These are phyloP conservation scores for Microbotryum violaceum DNA, from an alignment of 1,284 basidiomycete genomes.

Conservation along the genomic window DNA sequence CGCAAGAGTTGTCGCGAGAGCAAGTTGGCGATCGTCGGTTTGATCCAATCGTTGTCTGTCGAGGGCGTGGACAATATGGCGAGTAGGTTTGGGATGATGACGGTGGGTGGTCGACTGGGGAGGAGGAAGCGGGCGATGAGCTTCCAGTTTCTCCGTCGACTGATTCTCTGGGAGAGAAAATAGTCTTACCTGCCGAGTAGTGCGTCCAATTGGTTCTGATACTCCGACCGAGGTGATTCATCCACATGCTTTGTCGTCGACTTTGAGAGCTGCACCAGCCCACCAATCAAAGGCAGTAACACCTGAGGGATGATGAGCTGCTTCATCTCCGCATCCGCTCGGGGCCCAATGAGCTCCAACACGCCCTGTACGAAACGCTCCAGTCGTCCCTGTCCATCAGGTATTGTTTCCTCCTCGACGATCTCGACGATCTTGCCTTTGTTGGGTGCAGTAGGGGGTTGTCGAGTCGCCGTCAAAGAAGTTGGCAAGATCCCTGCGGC, in stretches of 20 bases:
- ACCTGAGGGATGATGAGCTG: slow-evolving; percentile 16
- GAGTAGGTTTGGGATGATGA: slow-evolving; percentile 10
- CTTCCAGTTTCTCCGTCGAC: neutral
- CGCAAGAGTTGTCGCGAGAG: slow-evolving; percentile 29
- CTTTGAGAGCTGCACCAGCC: slow-evolving; percentile 1
- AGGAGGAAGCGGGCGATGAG: neutral
- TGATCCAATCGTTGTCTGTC: neutral
- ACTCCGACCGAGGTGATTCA: neutral
- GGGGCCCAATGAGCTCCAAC: neutral
- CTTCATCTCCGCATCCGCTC: slow-evolving; percentile 1
- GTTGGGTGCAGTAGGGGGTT: neutral
- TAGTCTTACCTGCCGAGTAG: slow-evolving; percentile 4
- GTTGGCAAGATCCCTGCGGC: slow-evolving; percentile 11
- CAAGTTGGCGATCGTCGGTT: slow-evolving; percentile 7
- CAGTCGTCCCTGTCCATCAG: neutral
- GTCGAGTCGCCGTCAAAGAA: slow-evolving; percentile 1
- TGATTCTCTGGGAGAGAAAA: neutral
- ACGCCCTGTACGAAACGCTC: neutral
- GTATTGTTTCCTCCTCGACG: slow-evolving; percentile 3
- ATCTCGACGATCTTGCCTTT: slow-evolving; percentile 14
- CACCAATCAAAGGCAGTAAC: slow-evolving; percentile 6
- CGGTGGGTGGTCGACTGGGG: slow-evolving; percentile 5
- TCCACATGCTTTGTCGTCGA: neutral
- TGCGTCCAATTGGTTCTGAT: neutral
- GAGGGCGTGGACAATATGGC: slow-evolving; percentile 4